These are phyloP conservation scores for Diaporthe batatas DNA, from an alignment of 2,329 filamentous ascomycete genomes.

Conservation along the genomic window DNA sequence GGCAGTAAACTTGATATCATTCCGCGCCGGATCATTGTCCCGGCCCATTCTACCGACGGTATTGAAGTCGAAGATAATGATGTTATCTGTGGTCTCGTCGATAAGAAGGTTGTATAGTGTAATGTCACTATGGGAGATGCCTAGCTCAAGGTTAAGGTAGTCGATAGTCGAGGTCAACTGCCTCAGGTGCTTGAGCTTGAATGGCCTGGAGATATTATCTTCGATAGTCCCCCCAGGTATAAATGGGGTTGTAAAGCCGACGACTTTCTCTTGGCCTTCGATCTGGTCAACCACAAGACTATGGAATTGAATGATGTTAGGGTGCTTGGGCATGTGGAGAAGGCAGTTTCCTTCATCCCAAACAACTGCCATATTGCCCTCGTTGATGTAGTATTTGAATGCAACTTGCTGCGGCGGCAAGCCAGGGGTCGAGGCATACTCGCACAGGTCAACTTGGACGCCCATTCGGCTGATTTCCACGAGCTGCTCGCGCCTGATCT, in stretches of 20 bases:
- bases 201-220: constrained; percentile 48
- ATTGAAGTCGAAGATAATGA: constrained; percentile 56
- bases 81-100: constrained; percentile 48
- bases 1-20: constrained; percentile 52
- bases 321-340: constrained; percentile 51
- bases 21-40: constrained; percentile 42
- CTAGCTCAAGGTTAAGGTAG: constrained; percentile 52
- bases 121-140: constrained; percentile 55
- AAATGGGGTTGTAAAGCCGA: constrained; percentile 47
- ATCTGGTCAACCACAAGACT: constrained; percentile 46
- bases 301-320: constrained; percentile 47
- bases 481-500: neutral
- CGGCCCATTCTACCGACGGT: constrained; percentile 45
- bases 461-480: neutral
- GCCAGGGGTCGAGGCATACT: neutral
- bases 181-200: constrained; percentile 52
- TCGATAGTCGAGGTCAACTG: constrained; percentile 54
- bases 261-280: constrained; percentile 35
- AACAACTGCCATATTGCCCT: neutral
- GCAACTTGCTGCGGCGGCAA: neutral
- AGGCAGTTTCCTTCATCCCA: constrained; percentile 53
- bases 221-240: constrained; percentile 53
- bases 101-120: constrained; percentile 53
- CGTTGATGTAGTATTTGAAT: constrained; percentile 6
- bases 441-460: neutral